These are phyloP conservation scores for Hypsizygus ulmarius DNA, from an alignment of 1,284 basidiomycete species.

Conservation along the genomic window DNA sequence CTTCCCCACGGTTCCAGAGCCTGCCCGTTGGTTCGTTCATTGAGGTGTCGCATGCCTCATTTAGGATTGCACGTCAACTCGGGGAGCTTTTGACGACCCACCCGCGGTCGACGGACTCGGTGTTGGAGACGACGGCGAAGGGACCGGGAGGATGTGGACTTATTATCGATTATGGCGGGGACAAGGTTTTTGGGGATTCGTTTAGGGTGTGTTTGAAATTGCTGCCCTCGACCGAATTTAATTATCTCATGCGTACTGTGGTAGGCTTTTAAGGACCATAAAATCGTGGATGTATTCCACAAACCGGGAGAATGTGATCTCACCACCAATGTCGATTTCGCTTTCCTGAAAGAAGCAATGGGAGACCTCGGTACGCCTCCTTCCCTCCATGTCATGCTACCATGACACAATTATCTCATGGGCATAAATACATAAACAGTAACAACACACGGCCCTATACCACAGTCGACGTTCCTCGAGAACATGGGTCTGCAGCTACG, in stretches of 20 bases:
- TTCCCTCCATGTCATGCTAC: constrained; percentile 1
- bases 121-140: neutral
- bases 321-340: constrained; percentile 96
- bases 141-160: constrained; percentile 70
- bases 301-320: constrained; percentile 88
- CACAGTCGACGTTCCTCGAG: constrained; percentile 71
- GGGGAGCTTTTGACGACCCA: constrained; percentile 53
- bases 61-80: constrained; percentile 63
- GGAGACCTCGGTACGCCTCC: constrained; percentile 52
- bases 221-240: neutral
- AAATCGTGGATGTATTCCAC: constrained; percentile 83
- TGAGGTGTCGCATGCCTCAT: constrained; percentile 77
- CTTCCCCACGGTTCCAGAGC: constrained; percentile 67
- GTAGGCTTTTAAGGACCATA: constrained; percentile 88
- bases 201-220: constrained; percentile 64
- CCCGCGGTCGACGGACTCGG: constrained; percentile 8
- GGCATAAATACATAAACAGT: constrained; percentile 37
- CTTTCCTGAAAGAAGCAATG: constrained; percentile 80
- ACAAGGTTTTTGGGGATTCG: constrained; percentile 69
- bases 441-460: constrained; percentile 58
- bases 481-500: constrained; percentile 68
- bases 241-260: constrained; percentile 2
- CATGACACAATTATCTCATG: constrained; percentile 21
- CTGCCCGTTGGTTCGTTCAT: constrained; percentile 69
- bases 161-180: constrained; percentile 89